Percentiles rank a stretch among this genome's conserved stretches.
phyloP scores from a whole-genome alignment of 2,329 filamentous ascomycete species.

The Diplodia corticola region DNA sequence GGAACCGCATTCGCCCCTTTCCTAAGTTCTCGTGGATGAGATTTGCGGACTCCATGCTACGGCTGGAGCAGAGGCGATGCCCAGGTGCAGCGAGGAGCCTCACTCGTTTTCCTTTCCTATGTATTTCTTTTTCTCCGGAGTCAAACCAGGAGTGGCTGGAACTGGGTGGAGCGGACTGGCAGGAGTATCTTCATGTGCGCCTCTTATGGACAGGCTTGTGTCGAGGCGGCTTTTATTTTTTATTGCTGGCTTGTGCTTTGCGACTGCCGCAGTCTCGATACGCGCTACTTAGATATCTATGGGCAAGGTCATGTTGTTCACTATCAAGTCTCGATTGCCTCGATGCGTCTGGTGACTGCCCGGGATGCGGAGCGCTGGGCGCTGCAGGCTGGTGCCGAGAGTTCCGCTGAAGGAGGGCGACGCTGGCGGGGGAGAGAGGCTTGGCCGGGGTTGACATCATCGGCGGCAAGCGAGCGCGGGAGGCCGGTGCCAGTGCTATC shows the following conservation, averaged over 20 bases:
- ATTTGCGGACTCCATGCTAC: conserved; percentile 19
- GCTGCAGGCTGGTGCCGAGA: conserved; percentile 4
- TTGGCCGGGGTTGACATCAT: conserved; percentile 15
- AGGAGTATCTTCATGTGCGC: conserved; percentile 9
- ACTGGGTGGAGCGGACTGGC: conserved; percentile 1
- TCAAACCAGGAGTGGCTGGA: conserved; percentile 11
- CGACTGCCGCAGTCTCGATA: conserved; percentile 3
- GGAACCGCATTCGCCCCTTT: conserved; percentile 15
- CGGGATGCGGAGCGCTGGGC: not conserved
- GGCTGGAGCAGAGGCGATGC: conserved; percentile 20
- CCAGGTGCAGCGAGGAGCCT: not conserved
- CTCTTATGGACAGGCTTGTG: conserved; percentile 21
- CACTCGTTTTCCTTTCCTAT: conserved; percentile 1
- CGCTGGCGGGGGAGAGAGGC: not conserved
- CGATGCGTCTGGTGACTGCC: not conserved
- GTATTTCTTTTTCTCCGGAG: conserved; percentile 13
- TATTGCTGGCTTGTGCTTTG: conserved; percentile 2
- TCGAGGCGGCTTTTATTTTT: conserved; percentile 19
- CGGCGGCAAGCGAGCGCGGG: conserved; percentile 1
- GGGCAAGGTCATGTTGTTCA: conserved; percentile 13
- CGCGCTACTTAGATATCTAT: conserved; percentile 10
- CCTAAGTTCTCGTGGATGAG: conserved; percentile 11
- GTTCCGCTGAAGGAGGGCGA: conserved; percentile 15
- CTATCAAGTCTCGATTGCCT: not conserved
- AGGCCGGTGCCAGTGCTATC: too few relatives aligned